Evolutionary conservation across 2,329 filamentous ascomycete genomes (phyloP), one percentile per base, ranked within the genome.

Genomic region (Daldinia eschscholtzii): DNA sequence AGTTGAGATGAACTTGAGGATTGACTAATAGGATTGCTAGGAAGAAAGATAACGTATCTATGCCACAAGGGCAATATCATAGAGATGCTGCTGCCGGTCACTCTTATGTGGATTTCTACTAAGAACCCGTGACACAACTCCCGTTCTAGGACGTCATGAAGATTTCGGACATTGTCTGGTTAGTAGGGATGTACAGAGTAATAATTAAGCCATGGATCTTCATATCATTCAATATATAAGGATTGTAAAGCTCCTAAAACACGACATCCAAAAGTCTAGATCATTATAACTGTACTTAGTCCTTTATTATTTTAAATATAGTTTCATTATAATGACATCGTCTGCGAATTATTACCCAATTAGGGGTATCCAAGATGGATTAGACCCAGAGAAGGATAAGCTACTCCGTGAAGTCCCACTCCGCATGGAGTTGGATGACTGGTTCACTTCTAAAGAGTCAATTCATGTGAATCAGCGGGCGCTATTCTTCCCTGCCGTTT

Each of bases 401-500:
- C 26, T 9, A 18, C 46, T 50, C 12, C 26, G 46, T 7, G 6
- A 30, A 50, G 46, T 50, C 2, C 46, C 26, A 2, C 13, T 28
- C 26, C 46, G 46, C 15, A 50, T 50, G 46, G 46, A 50, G 13
- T 0, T 50, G 15, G 46, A 50, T 30, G 46, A 50, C 46, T 50
- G 46, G 46, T 50, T 50, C 15, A 30, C 2, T 4, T 50, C 46
- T 18, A 1, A n/a, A 30, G 13, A 50, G 23, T 6, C 15, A 26
- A 15, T 50, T 13, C 46, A 50, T 33, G 26, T n/a, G 1, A 28
- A 50, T 13, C 46, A 50, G 15, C 46, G 46, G 6, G 46, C 46
- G n/a, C 13, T 50, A 30, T 50, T 50, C 46, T 50, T 50, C 26
- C 46, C 46, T 18, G 46, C 46, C 6, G 2, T 50, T 15, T 50